A percentile compares a stretch with the other conserved stretches of the same genome.
These are phyloP conservation scores for Bifiguratus adelaidae DNA, from an alignment of 192 early-diverging fungal genomes.

Conservation along the genomic window DNA sequence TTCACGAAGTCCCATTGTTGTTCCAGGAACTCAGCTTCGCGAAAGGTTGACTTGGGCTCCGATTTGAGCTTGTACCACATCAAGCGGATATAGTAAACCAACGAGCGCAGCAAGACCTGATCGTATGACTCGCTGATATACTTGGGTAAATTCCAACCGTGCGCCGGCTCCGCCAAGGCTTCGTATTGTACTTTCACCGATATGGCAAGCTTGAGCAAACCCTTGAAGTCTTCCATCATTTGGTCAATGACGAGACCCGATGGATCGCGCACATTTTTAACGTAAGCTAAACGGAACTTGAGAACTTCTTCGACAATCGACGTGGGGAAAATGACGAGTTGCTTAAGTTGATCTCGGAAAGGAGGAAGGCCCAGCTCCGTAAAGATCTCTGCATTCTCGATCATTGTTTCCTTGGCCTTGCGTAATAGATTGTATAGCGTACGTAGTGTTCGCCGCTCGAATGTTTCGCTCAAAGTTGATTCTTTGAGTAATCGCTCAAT, in stretches of 20 bases:
- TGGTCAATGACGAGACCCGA: conserved; percentile 58
- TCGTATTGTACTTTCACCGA: conserved; percentile 61
- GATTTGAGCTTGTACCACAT: conserved; percentile 60
- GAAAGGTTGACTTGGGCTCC: conserved; percentile 40
- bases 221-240: conserved; percentile 69
- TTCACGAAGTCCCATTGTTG: conserved; percentile 76
- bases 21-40: conserved; percentile 73
- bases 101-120: conserved; percentile 50
- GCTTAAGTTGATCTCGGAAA: conserved; percentile 51
- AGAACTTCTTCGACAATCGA: conserved; percentile 77
- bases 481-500: conserved; percentile 81
- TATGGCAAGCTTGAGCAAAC: conserved; percentile 57
- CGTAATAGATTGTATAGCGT: conserved; percentile 47
- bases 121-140: conserved; percentile 60
- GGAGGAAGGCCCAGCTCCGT: conserved; percentile 64
- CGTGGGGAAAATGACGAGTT: conserved; percentile 65
- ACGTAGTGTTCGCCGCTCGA: conserved; percentile 55
- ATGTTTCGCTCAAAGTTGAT: conserved; percentile 64
- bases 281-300: conserved; percentile 62
- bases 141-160: conserved; percentile 60
- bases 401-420: conserved; percentile 58
- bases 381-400: conserved; percentile 50
- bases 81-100: conserved; percentile 71
- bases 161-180: conserved; percentile 41
- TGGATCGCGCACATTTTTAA: conserved; percentile 42